phyloP scores from a whole-genome alignment of 2,329 filamentous ascomycete species.

The Pseudogymnoascus sp. region DNA sequence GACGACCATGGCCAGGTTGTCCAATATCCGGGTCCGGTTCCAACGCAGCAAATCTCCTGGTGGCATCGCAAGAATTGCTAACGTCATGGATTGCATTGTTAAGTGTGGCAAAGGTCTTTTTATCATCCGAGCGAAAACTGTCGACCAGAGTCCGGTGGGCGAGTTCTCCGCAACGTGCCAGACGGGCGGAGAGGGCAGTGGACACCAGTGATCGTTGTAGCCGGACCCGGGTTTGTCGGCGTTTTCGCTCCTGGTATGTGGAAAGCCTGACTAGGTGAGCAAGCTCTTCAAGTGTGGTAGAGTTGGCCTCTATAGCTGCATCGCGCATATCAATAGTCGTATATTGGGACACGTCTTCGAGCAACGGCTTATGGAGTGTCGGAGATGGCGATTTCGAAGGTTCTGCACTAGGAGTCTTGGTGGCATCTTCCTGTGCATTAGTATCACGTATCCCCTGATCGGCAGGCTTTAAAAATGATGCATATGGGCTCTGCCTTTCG shows the following conservation, averaged over 20 bases:
- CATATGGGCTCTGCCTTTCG: neutral
- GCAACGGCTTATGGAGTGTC: constrained; percentile 37
- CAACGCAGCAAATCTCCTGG: constrained; percentile 62
- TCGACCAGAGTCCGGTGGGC: constrained; percentile 71
- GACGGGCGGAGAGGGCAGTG: constrained; percentile 65
- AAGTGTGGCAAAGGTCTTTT: constrained; percentile 65
- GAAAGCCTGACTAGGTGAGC: constrained; percentile 71
- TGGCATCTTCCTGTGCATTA: constrained; percentile 9
- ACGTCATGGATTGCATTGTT: constrained; percentile 77
- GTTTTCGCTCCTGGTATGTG: constrained; percentile 76
- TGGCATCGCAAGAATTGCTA: constrained; percentile 67
- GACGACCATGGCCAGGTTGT: constrained; percentile 27
- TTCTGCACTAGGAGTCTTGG: constrained; percentile 1
- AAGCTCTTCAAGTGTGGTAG: constrained; percentile 68
- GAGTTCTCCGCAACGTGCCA: constrained; percentile 68
- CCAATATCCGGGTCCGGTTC: constrained; percentile 63
- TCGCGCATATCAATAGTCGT: constrained; percentile 49
- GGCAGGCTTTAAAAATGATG: constrained; percentile 5
- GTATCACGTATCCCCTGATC: constrained; percentile 8
- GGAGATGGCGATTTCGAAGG: neutral
- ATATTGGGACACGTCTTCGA: constrained; percentile 62
- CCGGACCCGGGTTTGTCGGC: constrained; percentile 63
- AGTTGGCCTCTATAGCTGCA: constrained; percentile 50
- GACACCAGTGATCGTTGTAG: constrained; percentile 70
- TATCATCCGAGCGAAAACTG: constrained; percentile 71